These are phyloP conservation scores for Aureobasidium uvarum DNA, from an alignment of 2,329 filamentous ascomycete species.

Conservation along the genomic window DNA sequence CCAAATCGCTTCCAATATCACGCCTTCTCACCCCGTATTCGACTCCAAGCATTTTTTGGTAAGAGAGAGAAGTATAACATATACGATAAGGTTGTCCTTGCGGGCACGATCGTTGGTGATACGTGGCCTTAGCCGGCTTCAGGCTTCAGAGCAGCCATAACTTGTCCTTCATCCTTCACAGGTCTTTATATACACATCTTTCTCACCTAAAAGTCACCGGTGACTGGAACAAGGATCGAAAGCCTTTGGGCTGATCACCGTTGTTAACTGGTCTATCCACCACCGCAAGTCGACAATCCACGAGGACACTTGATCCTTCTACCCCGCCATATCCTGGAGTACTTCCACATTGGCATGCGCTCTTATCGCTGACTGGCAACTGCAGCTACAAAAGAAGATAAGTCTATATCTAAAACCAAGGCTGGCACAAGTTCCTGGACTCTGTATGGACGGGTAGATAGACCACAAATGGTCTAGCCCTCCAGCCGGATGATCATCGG, in stretches of 20 bases:
- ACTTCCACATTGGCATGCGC: not conserved
- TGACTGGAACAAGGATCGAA: no score
- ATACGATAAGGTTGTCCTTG: no score
- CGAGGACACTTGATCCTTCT: not conserved
- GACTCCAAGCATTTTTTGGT: no score
- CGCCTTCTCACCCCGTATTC: no score
- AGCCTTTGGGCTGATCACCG: no score
- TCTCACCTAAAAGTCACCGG: no score
- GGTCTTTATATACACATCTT: no score
- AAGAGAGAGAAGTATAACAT: no score
- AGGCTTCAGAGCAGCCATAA: not conserved
- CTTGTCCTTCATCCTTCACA: no score
- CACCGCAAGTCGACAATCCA: not conserved
- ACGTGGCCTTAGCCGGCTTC: conserved; percentile 4
- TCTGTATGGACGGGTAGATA: not conserved
- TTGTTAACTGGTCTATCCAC: not conserved
- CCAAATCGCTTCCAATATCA: no score
- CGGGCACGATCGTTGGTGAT: no score
- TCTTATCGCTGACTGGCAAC: not conserved
- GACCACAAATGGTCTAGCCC: not conserved
- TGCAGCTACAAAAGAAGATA: not conserved
- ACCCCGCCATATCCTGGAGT: not conserved
- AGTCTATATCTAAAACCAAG: not conserved
- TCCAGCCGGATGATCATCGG: not conserved
- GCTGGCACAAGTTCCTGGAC: not conserved